These are phyloP conservation scores for Coniophora puteana DNA, from an alignment of 1,284 basidiomycete species.

Conservation along the genomic window DNA sequence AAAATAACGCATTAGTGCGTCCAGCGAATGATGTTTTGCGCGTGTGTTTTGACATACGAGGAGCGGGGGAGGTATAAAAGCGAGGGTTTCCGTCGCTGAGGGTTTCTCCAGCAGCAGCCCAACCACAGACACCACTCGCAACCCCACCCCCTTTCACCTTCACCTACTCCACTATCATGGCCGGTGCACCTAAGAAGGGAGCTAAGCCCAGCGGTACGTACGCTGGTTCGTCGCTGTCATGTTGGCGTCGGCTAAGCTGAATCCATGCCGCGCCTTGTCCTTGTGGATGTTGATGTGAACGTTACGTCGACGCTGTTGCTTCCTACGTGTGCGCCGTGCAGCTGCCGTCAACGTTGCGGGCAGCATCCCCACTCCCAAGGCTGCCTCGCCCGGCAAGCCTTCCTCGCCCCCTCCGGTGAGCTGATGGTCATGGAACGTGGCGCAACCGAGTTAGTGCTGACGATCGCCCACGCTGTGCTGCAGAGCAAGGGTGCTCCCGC, in stretches of 20 bases:
- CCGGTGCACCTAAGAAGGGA: background rate
- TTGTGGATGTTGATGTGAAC: background rate
- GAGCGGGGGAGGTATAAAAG: too few species aligned
- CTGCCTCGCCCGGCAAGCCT: constrained; percentile 16
- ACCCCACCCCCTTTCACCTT: too few species aligned
- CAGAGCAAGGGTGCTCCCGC: constrained; percentile 19
- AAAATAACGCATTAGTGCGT: too few species aligned
- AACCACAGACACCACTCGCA: background rate
- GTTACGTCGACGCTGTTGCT: constrained; percentile 5
- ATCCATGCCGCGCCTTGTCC: background rate
- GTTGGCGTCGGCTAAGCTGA: background rate
- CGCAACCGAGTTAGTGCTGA: constrained; percentile 2
- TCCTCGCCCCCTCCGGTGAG: constrained; percentile 19
- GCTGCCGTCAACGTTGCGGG: constrained; percentile 12
- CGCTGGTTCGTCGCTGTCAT: background rate
- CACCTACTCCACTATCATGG: too few species aligned
- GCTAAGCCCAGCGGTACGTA: background rate
- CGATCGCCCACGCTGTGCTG: background rate
- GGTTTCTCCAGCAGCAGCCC: background rate
- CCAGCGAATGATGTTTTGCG: too few species aligned
- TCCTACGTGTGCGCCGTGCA: constrained; percentile 11
- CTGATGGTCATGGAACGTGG: background rate
- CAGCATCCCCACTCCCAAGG: constrained; percentile 17
- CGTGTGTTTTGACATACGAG: too few species aligned
- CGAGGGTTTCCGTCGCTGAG: too few species aligned